Evolutionary conservation across 768 basidiomycete genomes (phyloP), one percentile per base, ranked within the genome.

Genomic region (Saitozyma sp.): DNA sequence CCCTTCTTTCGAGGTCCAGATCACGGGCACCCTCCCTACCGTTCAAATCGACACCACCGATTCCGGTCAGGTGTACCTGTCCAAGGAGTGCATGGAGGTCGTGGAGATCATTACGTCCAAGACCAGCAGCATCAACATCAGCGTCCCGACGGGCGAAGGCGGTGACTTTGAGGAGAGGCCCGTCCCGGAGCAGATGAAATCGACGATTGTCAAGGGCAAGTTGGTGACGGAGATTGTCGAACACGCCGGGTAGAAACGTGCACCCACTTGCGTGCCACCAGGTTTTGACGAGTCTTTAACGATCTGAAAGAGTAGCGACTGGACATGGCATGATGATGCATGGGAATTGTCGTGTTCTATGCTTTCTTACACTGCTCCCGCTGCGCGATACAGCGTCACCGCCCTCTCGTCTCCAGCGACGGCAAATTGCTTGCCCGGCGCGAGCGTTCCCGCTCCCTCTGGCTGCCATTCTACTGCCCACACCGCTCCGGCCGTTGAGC

Each of bases 121-220:
- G 80, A 94, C 91, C 79, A 92, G 90, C 72, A 84, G 87, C 40
- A 89, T 99, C 80, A 99, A 98, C 80, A 83, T 99, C 66, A 90
- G 86, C 68, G 75, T 97, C 19, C 93, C 92, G 0, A 91, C 87
- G 16, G 92, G 92, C 67, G 92, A 96, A 77, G 92, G 95, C 9
- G 95, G 93, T 7, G 83, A 94, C 50, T 97, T 93, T 70, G 85
- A 85, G 64, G 96, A 99, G 79, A 87, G 87, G 66, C 84, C 95
- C 0, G 82, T 99, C 17, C 95, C 96, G 0, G 96, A 99, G 81
- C 98, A 96, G 91, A 83, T 99, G 79, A 91, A 86, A 84, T 91
- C 90, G 17, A 84, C 86, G 42, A 83, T 99, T 37, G 82, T 86
- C 74, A 82, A 84, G 64, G 94, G 95, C 10, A 95, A 89, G 80